Conservation (phyloP, 2,329 filamentous ascomycete species). For the Parascedosporium putredinis region DNA sequence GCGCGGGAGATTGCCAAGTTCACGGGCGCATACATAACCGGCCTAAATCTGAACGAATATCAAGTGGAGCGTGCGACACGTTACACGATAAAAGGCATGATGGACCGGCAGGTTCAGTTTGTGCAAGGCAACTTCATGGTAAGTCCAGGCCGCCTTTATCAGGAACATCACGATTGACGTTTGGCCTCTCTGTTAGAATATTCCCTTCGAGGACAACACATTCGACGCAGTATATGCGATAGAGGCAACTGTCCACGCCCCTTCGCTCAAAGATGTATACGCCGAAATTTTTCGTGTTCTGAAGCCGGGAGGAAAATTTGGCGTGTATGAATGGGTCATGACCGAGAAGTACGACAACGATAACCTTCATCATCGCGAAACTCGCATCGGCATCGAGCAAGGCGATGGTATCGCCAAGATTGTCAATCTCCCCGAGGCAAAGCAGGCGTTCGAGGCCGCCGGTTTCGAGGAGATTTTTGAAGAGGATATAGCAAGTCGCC, state of each 20-base stretch:
- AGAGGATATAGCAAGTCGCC: constrained; percentile 75
- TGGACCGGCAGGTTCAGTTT: constrained; percentile 70
- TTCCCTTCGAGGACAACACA: constrained; percentile 82
- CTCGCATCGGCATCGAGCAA: constrained; percentile 88
- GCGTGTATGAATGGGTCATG: constrained; percentile 99
- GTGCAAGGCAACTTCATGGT: constrained; percentile 97
- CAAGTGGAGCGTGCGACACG: constrained; percentile 88
- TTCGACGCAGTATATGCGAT: constrained; percentile 97
- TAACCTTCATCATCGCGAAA: constrained; percentile 75
- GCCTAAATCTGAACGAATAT: constrained; percentile 98
- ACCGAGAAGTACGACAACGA: constrained; percentile 88
- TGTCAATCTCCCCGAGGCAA: constrained; percentile 73
- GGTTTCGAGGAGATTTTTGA: constrained; percentile 76
- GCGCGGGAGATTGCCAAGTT: constrained; percentile 96
- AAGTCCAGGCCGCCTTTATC: constrained; percentile 11
- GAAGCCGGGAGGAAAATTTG: constrained; percentile 91
- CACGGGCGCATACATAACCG: constrained; percentile 76
- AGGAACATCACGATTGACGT: background rate
- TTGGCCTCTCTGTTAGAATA: constrained; percentile 48
- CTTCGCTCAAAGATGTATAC: constrained; percentile 83
- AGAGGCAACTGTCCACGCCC: constrained; percentile 92
- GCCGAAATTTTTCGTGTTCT: constrained; percentile 88
- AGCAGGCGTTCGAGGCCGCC: constrained; percentile 73
- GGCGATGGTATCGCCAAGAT: constrained; percentile 97
- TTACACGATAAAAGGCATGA: constrained; percentile 72